Conservation (phyloP, 495 filamentous ascomycete genomes). For the Talaromyces ruber region DNA sequence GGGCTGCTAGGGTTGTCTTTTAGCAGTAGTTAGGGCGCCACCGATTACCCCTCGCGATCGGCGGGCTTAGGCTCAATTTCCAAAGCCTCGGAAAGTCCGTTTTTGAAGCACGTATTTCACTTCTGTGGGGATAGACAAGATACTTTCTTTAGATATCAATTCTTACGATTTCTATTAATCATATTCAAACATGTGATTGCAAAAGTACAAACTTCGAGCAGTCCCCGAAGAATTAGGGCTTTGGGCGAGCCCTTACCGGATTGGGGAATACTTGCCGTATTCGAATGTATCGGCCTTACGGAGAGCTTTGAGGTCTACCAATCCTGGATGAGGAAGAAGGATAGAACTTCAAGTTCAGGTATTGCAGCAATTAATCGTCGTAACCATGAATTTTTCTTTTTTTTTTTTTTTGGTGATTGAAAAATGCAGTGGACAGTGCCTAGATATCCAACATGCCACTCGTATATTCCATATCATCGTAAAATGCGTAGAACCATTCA, state of each 20-base stretch:
- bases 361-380: too few relatives aligned
- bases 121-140: neutral
- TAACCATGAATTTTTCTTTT: too few relatives aligned
- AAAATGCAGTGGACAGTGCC: neutral
- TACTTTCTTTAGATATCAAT: neutral
- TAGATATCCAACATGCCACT: neutral
- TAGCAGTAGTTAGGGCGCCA: neutral
- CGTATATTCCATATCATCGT: constrained; percentile 1
- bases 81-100: neutral
- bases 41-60: neutral
- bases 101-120: neutral
- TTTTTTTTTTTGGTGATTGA: too few relatives aligned
- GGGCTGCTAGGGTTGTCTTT: neutral
- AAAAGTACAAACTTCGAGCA: neutral
- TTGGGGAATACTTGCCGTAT: neutral
- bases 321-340: neutral
- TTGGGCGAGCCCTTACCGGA: neutral
- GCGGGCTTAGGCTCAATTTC: neutral
- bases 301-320: neutral
- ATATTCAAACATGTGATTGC: neutral
- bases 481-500: neutral
- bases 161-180: neutral
- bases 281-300: neutral
- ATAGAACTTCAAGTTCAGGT: too few relatives aligned
- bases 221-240: neutral